phyloP scores from a whole-genome alignment of 352 stramenopile genomes.

The Phytophthora palmivora region DNA sequence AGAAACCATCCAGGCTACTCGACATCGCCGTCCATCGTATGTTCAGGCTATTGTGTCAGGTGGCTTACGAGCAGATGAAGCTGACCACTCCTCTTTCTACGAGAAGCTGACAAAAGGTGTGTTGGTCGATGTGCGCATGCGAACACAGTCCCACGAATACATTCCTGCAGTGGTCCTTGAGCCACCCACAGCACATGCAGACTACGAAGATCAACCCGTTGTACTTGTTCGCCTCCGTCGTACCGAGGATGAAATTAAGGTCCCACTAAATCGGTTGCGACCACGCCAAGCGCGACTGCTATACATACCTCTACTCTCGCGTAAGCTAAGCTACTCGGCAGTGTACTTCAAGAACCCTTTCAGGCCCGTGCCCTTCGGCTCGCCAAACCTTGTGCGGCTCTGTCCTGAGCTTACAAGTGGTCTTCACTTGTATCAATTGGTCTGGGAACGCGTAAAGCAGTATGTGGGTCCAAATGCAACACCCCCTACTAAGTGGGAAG shows the following conservation, averaged over 20 bases:
- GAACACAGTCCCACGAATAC: constrained; percentile 76
- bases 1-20: constrained; percentile 75
- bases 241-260: constrained; percentile 77
- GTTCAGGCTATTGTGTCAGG: constrained; percentile 41
- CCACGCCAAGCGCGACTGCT: constrained; percentile 75
- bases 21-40: constrained; percentile 79
- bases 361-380: constrained; percentile 83
- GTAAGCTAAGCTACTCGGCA: constrained; percentile 88
- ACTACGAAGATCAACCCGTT: constrained; percentile 55
- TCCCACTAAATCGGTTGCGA: constrained; percentile 69
- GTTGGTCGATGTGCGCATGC: constrained; percentile 78
- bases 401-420: constrained; percentile 86
- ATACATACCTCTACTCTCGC: constrained; percentile 83
- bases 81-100: constrained; percentile 59
- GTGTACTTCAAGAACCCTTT: constrained; percentile 93
- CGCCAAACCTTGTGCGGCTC: constrained; percentile 87
- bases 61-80: constrained; percentile 47
- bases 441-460: constrained; percentile 86
- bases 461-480: constrained; percentile 60
- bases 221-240: constrained; percentile 72
- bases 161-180: constrained; percentile 73
- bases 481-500: constrained; percentile 49
- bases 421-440: constrained; percentile 79
- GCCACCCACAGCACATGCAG: constrained; percentile 26
- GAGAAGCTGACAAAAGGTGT: constrained; percentile 63